Evolutionary conservation across 1,139 yeast genomes (phyloP), one percentile per base, ranked within the genome.

Genomic region (Yamadazyma epiphylla): DNA sequence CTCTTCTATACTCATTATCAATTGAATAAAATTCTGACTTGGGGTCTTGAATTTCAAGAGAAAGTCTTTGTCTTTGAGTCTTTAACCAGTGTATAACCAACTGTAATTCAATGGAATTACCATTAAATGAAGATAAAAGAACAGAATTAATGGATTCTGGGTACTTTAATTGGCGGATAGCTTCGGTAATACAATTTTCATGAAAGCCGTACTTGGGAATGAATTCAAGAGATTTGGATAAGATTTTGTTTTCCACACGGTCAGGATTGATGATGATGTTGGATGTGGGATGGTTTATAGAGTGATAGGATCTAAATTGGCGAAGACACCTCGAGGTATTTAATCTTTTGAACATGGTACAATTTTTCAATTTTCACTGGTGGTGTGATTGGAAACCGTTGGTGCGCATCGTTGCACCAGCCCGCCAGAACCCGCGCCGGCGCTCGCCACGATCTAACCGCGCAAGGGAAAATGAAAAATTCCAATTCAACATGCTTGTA

Each of bases 181-280:
- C 84, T 25, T 68, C 58, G 1, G 74, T 62, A 5, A 91, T 62
- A 9, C 95, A 78, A 24, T 59, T 54, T 26, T 72, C 70, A 35
- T 71, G 61, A 53, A 91, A 87, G 2, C 97, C 97, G 35, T 58
- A 64, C 30, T 56, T 46, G 2, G 95, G 95, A 16, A 89, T 84
- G 39, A 64, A 64, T 20, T 55, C 58, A n/a, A 66, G 37, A 0
- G 74, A 59, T 36, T 57, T 57, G 26, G 53, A 42, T 29, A 68
- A 50, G 15, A 68, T 53, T 25, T 51, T 48, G 13, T 64, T 49
- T 35, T 65, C 72, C 10, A 64, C 49, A 10, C 50, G 39, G 19
- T 48, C 42, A 7, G 48, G 36, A 37, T 61, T 52, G 16, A 64
- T 45, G 26, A 65, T 62, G 15, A 40, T 24, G 35, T 64, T 62